Conservation (phyloP, 805 yeast genomes). For the Candida alai region DNA sequence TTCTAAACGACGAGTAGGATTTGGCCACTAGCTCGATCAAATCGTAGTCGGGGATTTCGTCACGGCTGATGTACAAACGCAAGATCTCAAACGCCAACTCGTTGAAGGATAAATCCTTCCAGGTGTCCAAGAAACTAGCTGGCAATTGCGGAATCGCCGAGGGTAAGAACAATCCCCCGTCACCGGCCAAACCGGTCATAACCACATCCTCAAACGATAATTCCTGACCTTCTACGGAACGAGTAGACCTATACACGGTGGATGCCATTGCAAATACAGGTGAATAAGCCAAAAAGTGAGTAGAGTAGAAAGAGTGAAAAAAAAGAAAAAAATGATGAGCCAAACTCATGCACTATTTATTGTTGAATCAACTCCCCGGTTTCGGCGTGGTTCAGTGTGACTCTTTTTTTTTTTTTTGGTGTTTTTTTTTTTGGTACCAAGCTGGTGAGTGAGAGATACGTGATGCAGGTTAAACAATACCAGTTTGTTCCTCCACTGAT, state of each 20-base stretch:
- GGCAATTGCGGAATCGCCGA: constrained; percentile 69
- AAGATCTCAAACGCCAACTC: constrained; percentile 85
- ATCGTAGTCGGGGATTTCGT: constrained; percentile 72
- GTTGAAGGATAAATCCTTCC: constrained; percentile 76
- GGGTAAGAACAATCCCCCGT: constrained; percentile 95
- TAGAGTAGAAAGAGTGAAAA: too few relatives aligned
- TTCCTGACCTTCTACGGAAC: constrained; percentile 47
- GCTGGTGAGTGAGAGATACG: too few relatives aligned
- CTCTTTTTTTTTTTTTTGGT: too few relatives aligned
- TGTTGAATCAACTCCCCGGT: too few relatives aligned
- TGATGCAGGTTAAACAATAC: too few relatives aligned
- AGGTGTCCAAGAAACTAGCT: constrained; percentile 50
- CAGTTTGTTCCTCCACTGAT: too few relatives aligned
- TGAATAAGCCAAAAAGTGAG: too few relatives aligned
- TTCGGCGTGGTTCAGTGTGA: too few relatives aligned
- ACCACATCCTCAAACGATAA: constrained; percentile 77
- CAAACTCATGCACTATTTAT: too few relatives aligned
- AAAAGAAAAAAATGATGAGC: too few relatives aligned
- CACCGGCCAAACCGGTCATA: constrained; percentile 89
- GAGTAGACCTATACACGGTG: constrained; percentile 76
- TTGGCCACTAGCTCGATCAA: constrained; percentile 56
- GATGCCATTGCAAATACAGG: too few relatives aligned
- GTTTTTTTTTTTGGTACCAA: too few relatives aligned
- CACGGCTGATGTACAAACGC: constrained; percentile 68
- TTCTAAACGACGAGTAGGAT: constrained; percentile 89